Evolutionary conservation across 2,329 filamentous ascomycete genomes (phyloP).

Genomic region (Diplodia mutila): DNA sequence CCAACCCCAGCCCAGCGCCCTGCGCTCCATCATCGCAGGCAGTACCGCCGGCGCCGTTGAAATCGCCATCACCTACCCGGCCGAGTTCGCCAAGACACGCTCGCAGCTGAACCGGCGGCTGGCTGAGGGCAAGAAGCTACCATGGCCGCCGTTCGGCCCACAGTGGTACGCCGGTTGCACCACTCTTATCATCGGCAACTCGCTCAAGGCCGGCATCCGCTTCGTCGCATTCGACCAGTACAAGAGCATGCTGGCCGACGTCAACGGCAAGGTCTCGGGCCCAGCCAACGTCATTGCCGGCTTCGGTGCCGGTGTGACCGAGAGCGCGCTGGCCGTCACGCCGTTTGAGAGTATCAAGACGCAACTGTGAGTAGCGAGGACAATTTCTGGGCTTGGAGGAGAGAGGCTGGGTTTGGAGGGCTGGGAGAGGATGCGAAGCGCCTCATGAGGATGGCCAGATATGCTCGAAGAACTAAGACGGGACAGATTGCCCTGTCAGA

Average conservation of each 20-base stretch:
- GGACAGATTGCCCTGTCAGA: too few species aligned
- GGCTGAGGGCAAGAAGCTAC: slow-evolving; percentile 80
- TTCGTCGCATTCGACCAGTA: slow-evolving; percentile 98
- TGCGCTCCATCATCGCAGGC: slow-evolving; percentile 90
- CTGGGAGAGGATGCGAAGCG: background rate
- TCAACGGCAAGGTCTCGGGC: slow-evolving; percentile 84
- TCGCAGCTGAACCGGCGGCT: slow-evolving; percentile 89
- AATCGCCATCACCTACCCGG: slow-evolving; percentile 93
- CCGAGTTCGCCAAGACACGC: slow-evolving; percentile 95
- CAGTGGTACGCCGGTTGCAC: slow-evolving; percentile 99
- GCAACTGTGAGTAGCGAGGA: slow-evolving; percentile 60
- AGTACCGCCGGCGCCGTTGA: slow-evolving; percentile 93
- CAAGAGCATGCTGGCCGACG: slow-evolving; percentile 79
- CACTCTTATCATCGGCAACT: slow-evolving; percentile 94
- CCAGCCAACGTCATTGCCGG: slow-evolving; percentile 90
- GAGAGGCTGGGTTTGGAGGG: background rate
- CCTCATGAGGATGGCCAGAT: background rate
- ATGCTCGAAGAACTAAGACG: background rate
- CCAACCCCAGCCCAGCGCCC: slow-evolving; percentile 66
- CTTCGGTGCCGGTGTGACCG: slow-evolving; percentile 92
- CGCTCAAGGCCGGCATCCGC: slow-evolving; percentile 90
- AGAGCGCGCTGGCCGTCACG: slow-evolving; percentile 90
- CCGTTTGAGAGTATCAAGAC: slow-evolving; percentile 99
- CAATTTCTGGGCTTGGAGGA: background rate
- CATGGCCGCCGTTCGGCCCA: slow-evolving; percentile 88